Conservation (phyloP, 768 basidiomycete species). For the Tylopilus balloui region DNA sequence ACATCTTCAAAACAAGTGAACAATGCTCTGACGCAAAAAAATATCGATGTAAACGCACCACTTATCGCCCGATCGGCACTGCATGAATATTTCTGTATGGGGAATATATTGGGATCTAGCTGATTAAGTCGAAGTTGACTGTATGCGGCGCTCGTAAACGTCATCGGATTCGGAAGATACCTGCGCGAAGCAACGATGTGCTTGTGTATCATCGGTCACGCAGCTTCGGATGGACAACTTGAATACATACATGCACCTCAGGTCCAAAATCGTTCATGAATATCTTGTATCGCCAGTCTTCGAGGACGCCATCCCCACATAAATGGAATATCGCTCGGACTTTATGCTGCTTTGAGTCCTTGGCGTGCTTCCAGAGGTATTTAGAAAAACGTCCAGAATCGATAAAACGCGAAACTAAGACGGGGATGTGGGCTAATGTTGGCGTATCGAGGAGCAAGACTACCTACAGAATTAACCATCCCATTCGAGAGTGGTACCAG, state of each 20-base stretch:
- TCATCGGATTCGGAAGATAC: slow-evolving; percentile 57
- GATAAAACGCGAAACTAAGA: slow-evolving; percentile 46
- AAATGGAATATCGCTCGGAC: slow-evolving; percentile 62
- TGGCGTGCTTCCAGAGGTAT: slow-evolving; percentile 42
- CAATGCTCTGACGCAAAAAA: background rate
- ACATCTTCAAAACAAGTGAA: slow-evolving; percentile 16
- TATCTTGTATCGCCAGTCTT: slow-evolving; percentile 59
- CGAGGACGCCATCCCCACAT: slow-evolving; percentile 64
- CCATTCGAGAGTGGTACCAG: background rate
- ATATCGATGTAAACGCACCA: slow-evolving; percentile 21
- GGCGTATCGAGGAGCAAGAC: slow-evolving; percentile 73
- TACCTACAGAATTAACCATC: slow-evolving; percentile 36
- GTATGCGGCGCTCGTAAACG: slow-evolving; percentile 70
- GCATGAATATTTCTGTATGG: slow-evolving; percentile 52
- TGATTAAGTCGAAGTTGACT: slow-evolving; percentile 68
- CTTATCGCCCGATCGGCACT: slow-evolving; percentile 38
- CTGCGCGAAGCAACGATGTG: slow-evolving; percentile 71
- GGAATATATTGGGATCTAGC: slow-evolving; percentile 72
- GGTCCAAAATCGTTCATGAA: slow-evolving; percentile 71
- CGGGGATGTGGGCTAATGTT: slow-evolving; percentile 49
- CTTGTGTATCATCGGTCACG: slow-evolving; percentile 35
- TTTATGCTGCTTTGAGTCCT: slow-evolving; percentile 39
- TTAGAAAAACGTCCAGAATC: slow-evolving; percentile 44
- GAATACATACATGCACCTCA: slow-evolving; percentile 51
- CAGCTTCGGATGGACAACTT: background rate